phyloP scores from a whole-genome alignment of 2,329 filamentous ascomycete species.

The Penicillium concentricum region DNA sequence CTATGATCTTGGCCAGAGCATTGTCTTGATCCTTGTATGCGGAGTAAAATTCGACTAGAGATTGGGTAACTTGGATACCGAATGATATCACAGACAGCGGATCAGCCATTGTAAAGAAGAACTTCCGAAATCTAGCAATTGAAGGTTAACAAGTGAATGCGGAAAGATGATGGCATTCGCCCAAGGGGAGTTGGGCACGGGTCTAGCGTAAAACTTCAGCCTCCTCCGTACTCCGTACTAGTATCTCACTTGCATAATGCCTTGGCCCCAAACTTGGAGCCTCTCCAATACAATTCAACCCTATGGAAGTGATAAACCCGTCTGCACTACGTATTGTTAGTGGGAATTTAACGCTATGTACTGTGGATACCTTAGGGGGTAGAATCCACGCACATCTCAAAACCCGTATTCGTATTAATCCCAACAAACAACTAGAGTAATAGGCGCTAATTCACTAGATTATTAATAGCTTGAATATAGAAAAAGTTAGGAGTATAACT shows the following conservation, averaged over 20 bases:
- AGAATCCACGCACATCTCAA: background rate
- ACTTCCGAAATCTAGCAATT: background rate
- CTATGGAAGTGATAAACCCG: background rate
- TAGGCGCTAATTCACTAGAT: background rate
- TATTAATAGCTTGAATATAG: background rate
- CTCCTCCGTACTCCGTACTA: too few relatives aligned
- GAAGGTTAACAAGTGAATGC: background rate
- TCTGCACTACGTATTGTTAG: too few relatives aligned
- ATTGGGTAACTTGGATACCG: constrained; percentile 36
- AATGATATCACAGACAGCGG: constrained; percentile 38
- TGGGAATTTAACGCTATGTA: too few relatives aligned
- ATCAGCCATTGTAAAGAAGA: constrained; percentile 20
- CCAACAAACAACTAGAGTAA: background rate
- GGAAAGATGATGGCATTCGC: background rate
- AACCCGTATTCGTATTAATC: background rate
- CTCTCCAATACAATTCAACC: background rate
- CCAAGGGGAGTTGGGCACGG: background rate
- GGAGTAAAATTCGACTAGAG: constrained; percentile 36
- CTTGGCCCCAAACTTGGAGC: background rate
- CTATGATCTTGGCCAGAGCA: constrained; percentile 23
- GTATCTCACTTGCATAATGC: background rate
- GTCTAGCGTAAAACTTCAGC: background rate
- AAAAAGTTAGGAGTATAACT: too few relatives aligned
- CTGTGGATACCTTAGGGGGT: background rate
- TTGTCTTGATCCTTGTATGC: constrained; percentile 26